phyloP scores from a whole-genome alignment of 2,329 filamentous ascomycete species.

The Sporothrix euskadiensis region DNA sequence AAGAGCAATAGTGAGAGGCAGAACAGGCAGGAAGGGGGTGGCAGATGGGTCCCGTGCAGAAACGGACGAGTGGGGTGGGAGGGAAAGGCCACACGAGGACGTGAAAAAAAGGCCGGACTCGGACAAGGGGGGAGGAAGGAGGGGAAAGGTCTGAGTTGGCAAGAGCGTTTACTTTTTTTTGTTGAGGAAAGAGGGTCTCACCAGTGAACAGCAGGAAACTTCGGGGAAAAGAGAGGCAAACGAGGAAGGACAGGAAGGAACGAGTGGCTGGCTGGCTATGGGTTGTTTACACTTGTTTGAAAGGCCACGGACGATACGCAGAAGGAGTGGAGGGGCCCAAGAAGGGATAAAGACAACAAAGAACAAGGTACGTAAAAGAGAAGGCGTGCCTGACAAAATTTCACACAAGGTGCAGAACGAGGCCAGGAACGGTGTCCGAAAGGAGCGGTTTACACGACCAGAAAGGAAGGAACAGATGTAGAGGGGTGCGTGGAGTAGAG shows the following conservation, averaged over 20 bases:
- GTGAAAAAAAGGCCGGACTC: conserved; percentile 21
- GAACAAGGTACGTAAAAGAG: neutral
- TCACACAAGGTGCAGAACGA: conserved; percentile 9
- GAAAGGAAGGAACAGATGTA: conserved; percentile 23
- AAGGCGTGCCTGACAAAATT: neutral
- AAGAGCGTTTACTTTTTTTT: neutral
- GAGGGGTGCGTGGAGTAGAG: conserved; percentile 10
- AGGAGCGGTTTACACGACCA: conserved; percentile 25
- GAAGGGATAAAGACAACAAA: neutral
- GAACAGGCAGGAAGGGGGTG: conserved; percentile 10
- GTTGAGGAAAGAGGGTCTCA: conserved; percentile 9
- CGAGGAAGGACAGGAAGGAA: neutral
- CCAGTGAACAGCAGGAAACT: neutral
- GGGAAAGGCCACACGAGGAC: conserved; percentile 23
- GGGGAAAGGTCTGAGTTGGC: conserved; percentile 23
- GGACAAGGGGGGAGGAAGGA: conserved; percentile 21
- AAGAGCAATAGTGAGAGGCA: conserved; percentile 2
- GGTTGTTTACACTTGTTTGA: conserved; percentile 14
- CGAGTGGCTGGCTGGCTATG: neutral
- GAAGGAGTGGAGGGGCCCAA: neutral
- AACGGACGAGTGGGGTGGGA: conserved; percentile 23
- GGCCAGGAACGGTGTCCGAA: conserved; percentile 11
- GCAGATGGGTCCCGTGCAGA: conserved; percentile 25
- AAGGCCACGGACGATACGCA: neutral
- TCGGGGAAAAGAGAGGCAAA: neutral